Evolutionary conservation across 1,284 basidiomycete species (phyloP).

Genomic region (Microbotryum lychnidis-dioicae): DNA sequence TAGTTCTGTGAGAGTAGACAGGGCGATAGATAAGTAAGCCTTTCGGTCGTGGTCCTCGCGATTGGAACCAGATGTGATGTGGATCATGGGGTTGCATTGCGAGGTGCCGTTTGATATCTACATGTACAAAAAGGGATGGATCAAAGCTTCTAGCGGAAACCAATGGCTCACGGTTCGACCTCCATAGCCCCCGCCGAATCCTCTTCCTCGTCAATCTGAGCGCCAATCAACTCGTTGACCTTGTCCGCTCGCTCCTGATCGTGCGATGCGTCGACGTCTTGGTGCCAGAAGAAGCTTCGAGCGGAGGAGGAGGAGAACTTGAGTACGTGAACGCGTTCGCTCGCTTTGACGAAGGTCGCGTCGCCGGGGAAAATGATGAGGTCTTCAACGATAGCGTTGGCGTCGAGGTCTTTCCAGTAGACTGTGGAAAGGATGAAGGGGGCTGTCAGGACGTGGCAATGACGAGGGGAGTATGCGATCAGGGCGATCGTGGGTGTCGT

Average conservation of each 20-base stretch:
- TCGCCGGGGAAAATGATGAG: slow-evolving; percentile 31
- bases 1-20: not conserved
- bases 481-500: not conserved
- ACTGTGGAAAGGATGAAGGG: slow-evolving; percentile 10
- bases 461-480: not conserved
- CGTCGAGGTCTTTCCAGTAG: slow-evolving; percentile 34
- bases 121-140: not conserved
- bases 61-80: not conserved
- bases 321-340: slow-evolving; percentile 35
- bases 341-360: slow-evolving; percentile 22
- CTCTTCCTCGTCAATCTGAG: slow-evolving; percentile 12
- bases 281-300: slow-evolving; percentile 37
- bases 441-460: not conserved
- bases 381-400: slow-evolving; percentile 26
- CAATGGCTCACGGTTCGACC: slow-evolving; percentile 29
- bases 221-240: slow-evolving; percentile 36
- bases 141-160: not conserved
- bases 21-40: not conserved
- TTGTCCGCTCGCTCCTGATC: slow-evolving; percentile 16
- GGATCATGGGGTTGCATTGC: not conserved
- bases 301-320: slow-evolving; percentile 35
- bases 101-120: not conserved
- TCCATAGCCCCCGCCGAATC: slow-evolving; percentile 18
- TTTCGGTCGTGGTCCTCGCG: not conserved
- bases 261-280: slow-evolving; percentile 29